Percentiles rank a stretch among this genome's conserved stretches.
Conservation (phyloP, 176 grass and related monocot genomes). For the Oryza nivara region DNA sequence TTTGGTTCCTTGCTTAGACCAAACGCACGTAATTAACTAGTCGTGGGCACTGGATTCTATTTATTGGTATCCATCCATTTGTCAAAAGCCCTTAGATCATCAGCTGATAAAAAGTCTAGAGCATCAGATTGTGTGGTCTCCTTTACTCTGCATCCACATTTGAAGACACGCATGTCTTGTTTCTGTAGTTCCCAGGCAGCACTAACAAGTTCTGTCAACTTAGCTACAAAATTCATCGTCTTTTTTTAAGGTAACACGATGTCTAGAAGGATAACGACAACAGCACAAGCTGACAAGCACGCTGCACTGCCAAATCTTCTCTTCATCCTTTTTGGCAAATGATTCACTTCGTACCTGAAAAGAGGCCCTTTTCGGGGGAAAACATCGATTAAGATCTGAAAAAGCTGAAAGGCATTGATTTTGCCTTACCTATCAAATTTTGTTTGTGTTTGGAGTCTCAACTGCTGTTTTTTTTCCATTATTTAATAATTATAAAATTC, state of each 20-base stretch:
- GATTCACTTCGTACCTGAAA: conserved; percentile 32
- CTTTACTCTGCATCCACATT: conserved; percentile 38
- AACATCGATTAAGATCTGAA: conserved; percentile 37
- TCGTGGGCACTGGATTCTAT: conserved; percentile 42
- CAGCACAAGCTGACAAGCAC: conserved; percentile 24
- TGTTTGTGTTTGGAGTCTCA: background rate
- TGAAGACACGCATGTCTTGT: conserved; percentile 31
- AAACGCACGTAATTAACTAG: conserved; percentile 30
- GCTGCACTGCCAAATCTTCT: conserved; percentile 21
- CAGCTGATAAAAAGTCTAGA: conserved; percentile 16
- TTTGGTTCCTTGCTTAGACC: conserved; percentile 36
- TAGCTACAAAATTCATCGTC: conserved; percentile 27
- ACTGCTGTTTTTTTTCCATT: background rate
- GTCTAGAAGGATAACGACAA: conserved; percentile 8
- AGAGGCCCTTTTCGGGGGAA: background rate
- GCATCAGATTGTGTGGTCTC: conserved; percentile 39
- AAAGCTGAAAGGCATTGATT: conserved; percentile 18
- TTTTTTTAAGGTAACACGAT: conserved; percentile 22
- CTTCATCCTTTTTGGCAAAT: background rate
- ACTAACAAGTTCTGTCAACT: conserved; percentile 7
- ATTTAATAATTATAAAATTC: too few species aligned
- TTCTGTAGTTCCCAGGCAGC: conserved; percentile 35
- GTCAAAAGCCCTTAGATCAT: conserved; percentile 15
- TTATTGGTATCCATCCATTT: conserved; percentile 41
- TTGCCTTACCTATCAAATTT: background rate